Percentiles rank a stretch among this genome's conserved stretches.
Evolutionary conservation across 1,139 yeast species (phyloP).

Genomic region (Hemisphaericaspora lyxosophila): DNA sequence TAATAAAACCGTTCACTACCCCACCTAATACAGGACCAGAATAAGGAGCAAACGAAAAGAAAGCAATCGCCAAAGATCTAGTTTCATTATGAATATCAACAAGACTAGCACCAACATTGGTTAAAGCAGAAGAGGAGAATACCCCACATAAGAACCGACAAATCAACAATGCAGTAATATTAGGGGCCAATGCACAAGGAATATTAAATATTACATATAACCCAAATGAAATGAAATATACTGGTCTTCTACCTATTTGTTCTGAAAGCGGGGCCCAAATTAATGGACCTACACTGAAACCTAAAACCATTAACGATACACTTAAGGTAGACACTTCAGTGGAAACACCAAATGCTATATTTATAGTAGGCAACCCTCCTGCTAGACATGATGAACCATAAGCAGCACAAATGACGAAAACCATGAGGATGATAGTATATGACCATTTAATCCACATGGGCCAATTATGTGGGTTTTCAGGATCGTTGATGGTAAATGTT

Average conservation of each 20-base stretch:
- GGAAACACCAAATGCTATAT: conserved; percentile 64
- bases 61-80: conserved; percentile 87
- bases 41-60: conserved; percentile 89
- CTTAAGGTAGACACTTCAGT: conserved; percentile 76
- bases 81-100: conserved; percentile 82
- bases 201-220: conserved; percentile 78
- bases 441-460: conserved; percentile 54
- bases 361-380: conserved; percentile 72
- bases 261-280: conserved; percentile 91
- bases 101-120: conserved; percentile 86
- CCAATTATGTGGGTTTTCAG: conserved; percentile 91
- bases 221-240: conserved; percentile 72
- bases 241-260: conserved; percentile 82
- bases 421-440: conserved; percentile 64
- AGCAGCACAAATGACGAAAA: conserved; percentile 80
- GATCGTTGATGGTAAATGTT: conserved; percentile 73
- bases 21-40: conserved; percentile 93
- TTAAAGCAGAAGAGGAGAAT: conserved; percentile 78
- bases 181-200: conserved; percentile 85
- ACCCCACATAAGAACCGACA: conserved; percentile 88
- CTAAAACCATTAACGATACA: conserved; percentile 85
- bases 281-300: conserved; percentile 85
- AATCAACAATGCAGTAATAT: conserved; percentile 75
- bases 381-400: conserved; percentile 88
- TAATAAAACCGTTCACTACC: conserved; percentile 82